These are phyloP conservation scores for Quercus ilex DNA, from an alignment of 306 rosid genomes.

Conservation along the genomic window DNA sequence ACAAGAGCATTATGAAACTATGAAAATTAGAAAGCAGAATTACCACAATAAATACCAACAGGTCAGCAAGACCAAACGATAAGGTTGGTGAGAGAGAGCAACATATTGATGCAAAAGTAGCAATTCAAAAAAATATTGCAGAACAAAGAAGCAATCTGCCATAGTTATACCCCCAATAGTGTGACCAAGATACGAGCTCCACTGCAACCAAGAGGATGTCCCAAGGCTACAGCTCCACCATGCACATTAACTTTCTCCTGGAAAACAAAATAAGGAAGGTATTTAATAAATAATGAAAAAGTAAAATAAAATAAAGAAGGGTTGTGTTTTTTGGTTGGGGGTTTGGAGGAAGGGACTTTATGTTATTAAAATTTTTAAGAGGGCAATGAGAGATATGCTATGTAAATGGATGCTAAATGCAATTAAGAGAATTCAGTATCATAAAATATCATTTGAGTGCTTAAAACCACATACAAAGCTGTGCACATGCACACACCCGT, in stretches of 20 bases:
- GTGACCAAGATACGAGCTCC: slow-evolving; percentile 98
- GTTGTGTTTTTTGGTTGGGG: no score
- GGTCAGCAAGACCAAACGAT: neutral
- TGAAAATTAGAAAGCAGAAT: neutral
- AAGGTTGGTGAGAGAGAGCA: neutral
- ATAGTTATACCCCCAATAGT: slow-evolving; percentile 73
- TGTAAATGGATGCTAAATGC: no score
- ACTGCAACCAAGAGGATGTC: slow-evolving; percentile 99
- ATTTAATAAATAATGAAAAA: slow-evolving; percentile 4
- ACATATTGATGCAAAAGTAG: neutral
- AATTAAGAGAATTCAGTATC: no score
- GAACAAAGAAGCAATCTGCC: neutral
- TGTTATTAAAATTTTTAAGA: no score
- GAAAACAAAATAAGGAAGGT: neutral
- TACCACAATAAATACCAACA: neutral
- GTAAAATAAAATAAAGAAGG: neutral
- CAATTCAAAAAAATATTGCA: neutral
- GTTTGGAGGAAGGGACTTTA: no score
- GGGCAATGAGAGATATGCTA: no score
- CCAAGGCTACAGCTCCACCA: slow-evolving; percentile 95
- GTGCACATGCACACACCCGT: neutral
- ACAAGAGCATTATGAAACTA: slow-evolving; percentile 8
- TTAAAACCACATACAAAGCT: neutral
- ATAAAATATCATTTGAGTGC: neutral
- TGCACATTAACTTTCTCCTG: slow-evolving; percentile 88